A percentile compares a stretch with the other conserved stretches of the same genome.
Evolutionary conservation across 768 basidiomycete genomes (phyloP).

Genomic region (Tricholoma saponaceum): DNA sequence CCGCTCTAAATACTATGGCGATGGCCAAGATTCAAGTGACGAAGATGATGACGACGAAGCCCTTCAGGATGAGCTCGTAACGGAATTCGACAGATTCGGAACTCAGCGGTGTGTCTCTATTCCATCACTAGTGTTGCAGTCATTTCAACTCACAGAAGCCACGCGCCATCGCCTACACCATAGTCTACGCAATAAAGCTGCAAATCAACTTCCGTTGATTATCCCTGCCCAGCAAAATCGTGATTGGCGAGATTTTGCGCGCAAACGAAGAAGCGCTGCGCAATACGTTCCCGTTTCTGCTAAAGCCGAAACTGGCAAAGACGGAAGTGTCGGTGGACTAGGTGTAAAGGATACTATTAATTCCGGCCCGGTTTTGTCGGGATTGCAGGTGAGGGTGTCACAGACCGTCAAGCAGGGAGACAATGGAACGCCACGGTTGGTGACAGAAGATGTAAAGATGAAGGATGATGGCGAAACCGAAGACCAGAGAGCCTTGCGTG

Average conservation of each 20-base stretch:
- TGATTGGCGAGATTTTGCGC: constrained; percentile 84
- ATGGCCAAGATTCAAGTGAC: constrained; percentile 50
- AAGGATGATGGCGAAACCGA: constrained; percentile 53
- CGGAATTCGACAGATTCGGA: constrained; percentile 68
- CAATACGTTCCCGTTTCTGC: constrained; percentile 68
- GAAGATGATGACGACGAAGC: constrained; percentile 55
- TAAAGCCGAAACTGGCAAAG: constrained; percentile 49
- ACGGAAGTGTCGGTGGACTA: constrained; percentile 75
- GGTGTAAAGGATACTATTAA: constrained; percentile 76
- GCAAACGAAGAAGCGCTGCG: constrained; percentile 51
- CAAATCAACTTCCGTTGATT: constrained; percentile 60
- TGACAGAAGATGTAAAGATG: constrained; percentile 20
- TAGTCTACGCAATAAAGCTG: constrained; percentile 44
- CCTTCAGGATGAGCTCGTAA: constrained; percentile 64
- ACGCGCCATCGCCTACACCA: constrained; percentile 17
- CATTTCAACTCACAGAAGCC: constrained; percentile 74
- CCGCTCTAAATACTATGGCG: constrained; percentile 20
- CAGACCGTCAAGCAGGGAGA: constrained; percentile 29
- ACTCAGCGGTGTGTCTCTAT: constrained; percentile 78
- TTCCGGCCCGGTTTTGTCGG: constrained; percentile 65
- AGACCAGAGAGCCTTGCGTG: constrained; percentile 78
- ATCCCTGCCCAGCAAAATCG: constrained; percentile 85
- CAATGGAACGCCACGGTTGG: constrained; percentile 13
- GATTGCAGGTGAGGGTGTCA: constrained; percentile 53
- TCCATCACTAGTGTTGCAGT: constrained; percentile 27